Conservation (phyloP, 192 early-diverging fungal species). For the Entomortierella lignicola region DNA sequence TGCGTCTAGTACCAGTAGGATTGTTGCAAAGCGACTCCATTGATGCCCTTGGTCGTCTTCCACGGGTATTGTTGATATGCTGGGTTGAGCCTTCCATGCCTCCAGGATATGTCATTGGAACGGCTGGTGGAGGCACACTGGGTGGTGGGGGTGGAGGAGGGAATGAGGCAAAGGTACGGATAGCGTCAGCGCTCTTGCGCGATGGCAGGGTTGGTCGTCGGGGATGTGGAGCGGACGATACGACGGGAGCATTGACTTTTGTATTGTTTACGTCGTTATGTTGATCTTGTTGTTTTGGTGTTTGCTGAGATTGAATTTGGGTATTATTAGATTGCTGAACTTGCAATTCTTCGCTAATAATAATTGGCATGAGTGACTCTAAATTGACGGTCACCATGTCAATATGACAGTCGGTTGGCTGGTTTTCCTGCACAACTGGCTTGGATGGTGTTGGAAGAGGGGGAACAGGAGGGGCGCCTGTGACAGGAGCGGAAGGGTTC, state of each 20-base stretch:
- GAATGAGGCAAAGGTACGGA: slow-evolving; percentile 12
- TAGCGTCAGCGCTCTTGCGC: slow-evolving; percentile 17
- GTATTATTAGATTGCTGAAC: neutral
- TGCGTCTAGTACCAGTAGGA: slow-evolving; percentile 12
- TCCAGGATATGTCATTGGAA: slow-evolving; percentile 12
- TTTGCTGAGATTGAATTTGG: neutral
- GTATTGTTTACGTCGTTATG: slow-evolving; percentile 1
- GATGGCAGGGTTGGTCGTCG: slow-evolving; percentile 10
- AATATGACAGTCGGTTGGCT: slow-evolving; percentile 24
- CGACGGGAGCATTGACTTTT: neutral
- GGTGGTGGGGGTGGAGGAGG: slow-evolving; percentile 41
- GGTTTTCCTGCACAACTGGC: neutral
- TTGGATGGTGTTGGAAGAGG: neutral
- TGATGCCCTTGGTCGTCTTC: slow-evolving; percentile 7
- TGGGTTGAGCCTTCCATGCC: slow-evolving; percentile 1
- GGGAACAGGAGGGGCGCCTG: neutral
- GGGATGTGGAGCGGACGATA: neutral
- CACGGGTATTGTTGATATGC: neutral
- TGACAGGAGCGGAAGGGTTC: neutral
- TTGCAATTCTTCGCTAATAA: slow-evolving; percentile 28
- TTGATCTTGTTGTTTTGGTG: slow-evolving; percentile 1
- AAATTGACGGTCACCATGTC: slow-evolving; percentile 25
- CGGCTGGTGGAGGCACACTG: slow-evolving; percentile 27
- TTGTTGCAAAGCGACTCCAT: neutral
- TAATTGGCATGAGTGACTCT: slow-evolving; percentile 20